These are phyloP conservation scores for Tulasnella sp. DNA, from an alignment of 768 basidiomycete genomes.

Conservation along the genomic window DNA sequence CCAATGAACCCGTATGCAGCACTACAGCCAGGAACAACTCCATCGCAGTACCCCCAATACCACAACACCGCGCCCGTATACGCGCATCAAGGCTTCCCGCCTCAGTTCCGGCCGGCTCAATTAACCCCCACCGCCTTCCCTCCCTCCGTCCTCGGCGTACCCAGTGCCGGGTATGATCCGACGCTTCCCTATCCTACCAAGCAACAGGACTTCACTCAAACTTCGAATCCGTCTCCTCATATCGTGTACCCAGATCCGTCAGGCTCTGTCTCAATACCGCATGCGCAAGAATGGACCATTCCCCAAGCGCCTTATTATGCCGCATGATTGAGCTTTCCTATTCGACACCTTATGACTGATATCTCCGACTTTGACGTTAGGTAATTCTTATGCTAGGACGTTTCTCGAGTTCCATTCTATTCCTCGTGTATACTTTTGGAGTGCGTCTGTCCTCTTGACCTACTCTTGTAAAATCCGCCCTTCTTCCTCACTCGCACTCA, in stretches of 20 bases:
- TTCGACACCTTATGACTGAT: background rate
- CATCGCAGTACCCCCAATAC: background rate
- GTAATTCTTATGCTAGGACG: background rate
- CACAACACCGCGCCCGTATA: background rate
- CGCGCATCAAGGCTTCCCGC: background rate
- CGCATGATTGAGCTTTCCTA: background rate
- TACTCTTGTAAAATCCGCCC: background rate
- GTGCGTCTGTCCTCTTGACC: background rate
- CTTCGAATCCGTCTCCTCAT: background rate
- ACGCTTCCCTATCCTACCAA: background rate
- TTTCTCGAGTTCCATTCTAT: background rate
- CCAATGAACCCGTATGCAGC: background rate
- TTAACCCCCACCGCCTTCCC: background rate
- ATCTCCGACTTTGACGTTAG: background rate
- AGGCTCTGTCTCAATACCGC: background rate
- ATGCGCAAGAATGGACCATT: background rate
- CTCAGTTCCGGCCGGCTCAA: background rate
- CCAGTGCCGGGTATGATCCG: background rate
- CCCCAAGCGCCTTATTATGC: background rate
- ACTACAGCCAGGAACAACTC: background rate
- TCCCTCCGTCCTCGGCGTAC: background rate
- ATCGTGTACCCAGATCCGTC: background rate
- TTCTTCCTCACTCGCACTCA: background rate
- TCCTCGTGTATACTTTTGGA: background rate
- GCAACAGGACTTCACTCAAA: background rate